Base-by-base conservation (phyloP, 2,329 filamentous ascomycete genomes). In the Dendrostoma leiphaemia region DNA sequence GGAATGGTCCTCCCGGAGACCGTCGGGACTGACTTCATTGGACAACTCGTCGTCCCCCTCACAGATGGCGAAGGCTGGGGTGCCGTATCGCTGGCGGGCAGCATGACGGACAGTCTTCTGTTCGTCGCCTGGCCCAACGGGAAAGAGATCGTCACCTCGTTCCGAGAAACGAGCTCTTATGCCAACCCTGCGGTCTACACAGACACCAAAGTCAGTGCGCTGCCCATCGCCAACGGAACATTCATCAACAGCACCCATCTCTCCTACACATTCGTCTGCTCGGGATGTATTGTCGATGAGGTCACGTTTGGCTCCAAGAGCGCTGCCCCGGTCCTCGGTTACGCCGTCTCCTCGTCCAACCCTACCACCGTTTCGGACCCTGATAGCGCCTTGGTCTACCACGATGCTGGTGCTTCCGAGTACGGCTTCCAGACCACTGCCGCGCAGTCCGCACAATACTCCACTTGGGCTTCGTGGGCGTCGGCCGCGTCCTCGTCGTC, bases 1-100 rank as follows among this genome's bases (percentile, higher is more conserved):
- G 78, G 78, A 61, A 71, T 83, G 37, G 78, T 75, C 2, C 64
- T 82, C 2, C 79, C 80, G 1, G 69, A 78, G 54, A 74, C 67
- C 12, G 64, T 75, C 13, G 70, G 65, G 1, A 72, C 72, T 12
- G 80, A 83, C 63, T 75, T 83, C 58, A 80, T 84, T 54, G 77
- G 75, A 6, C 77, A 82, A 61, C 70, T 84, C 37, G 73, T 80
- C 2, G 65, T 65, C 1, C 73, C 72, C 1, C 59, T 70, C 19
- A 66, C 38, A 24, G 9, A 60, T 15, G 71, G 74, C 48, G 71
- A 69, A 12, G 76, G 78, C 58, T 83, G 76, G 74, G 74, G 71
- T 48, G 78, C 75, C 54, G 68, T 79, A 17, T 71, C 66, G 38
- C 62, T 79, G 12, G 73, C 71, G 10, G 69, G 70, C 13, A 55